Percentiles rank a stretch among this genome's conserved stretches.
These are phyloP conservation scores for Tulasnella sp. DNA, from an alignment of 768 basidiomycete genomes.

Conservation along the genomic window DNA sequence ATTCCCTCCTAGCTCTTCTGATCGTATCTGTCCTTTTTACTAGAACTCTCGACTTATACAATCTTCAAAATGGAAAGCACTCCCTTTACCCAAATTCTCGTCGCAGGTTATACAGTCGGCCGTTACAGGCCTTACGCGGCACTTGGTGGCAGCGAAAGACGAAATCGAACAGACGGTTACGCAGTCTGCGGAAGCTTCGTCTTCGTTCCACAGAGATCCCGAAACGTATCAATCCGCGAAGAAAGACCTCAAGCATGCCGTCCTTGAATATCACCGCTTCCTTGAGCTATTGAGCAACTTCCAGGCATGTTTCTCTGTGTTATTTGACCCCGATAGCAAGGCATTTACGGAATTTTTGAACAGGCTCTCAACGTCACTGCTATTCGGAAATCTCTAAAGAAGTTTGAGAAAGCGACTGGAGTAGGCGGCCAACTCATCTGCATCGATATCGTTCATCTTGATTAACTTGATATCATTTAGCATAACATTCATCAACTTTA, in stretches of 20 bases:
- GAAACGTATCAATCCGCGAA: constrained; percentile 79
- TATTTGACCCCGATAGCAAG: not conserved
- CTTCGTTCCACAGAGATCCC: constrained; percentile 36
- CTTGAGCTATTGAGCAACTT: constrained; percentile 84
- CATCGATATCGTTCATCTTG: not conserved
- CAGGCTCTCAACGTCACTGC: constrained; percentile 83
- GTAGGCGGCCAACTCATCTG: constrained; percentile 26
- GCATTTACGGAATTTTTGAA: no score
- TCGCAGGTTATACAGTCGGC: not conserved
- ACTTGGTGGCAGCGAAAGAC: not conserved
- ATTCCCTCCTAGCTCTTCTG: not conserved
- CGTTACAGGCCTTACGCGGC: not conserved
- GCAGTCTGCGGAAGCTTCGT: not conserved
- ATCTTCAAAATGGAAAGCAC: not conserved
- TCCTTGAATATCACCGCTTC: constrained; percentile 72
- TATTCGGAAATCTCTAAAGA: constrained; percentile 75
- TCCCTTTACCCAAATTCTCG: not conserved
- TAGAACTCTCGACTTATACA: not conserved
- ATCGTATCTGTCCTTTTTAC: not conserved
- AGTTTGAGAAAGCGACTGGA: constrained; percentile 71
- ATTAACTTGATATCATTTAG: constrained; percentile 24
- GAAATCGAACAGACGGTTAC: not conserved
- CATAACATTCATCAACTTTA: constrained; percentile 64
- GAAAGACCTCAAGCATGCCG: constrained; percentile 71
- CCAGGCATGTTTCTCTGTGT: constrained; percentile 38